A percentile compares a stretch with the other conserved stretches of the same genome.
Conservation (phyloP, 371 early-diverging fungal species). For the Gilbertella persicaria region DNA sequence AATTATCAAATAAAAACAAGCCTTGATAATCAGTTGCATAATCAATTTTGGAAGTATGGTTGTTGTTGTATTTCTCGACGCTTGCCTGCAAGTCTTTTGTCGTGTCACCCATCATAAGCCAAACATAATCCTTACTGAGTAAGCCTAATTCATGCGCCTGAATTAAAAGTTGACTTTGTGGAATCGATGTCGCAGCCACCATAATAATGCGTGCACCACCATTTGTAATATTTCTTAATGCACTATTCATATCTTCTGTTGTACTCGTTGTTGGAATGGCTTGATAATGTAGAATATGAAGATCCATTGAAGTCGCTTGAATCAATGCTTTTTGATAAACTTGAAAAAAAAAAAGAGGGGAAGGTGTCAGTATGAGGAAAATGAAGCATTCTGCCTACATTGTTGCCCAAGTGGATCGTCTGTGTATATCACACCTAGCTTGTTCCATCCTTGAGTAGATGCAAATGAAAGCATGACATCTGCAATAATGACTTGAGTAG, state of each 20-base stretch:
- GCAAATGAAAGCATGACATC: conserved; percentile 53
- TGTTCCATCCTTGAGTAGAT: conserved; percentile 46
- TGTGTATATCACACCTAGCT: conserved; percentile 48
- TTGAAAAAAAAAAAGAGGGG: neutral
- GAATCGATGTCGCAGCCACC: conserved; percentile 36
- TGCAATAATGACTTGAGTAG: conserved; percentile 45
- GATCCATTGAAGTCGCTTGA: conserved; percentile 33
- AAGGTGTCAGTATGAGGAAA: neutral
- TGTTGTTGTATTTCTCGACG: conserved; percentile 26
- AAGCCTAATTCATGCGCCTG: conserved; percentile 39
- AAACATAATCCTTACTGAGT: conserved; percentile 48
- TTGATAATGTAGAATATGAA: conserved; percentile 40
- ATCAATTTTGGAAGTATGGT: conserved; percentile 21
- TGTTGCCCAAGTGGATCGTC: conserved; percentile 53
- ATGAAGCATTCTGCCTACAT: conserved; percentile 23
- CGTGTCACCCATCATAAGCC: conserved; percentile 53
- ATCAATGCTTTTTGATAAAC: conserved; percentile 47
- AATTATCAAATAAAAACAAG: conserved; percentile 57
- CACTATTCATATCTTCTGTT: conserved; percentile 17
- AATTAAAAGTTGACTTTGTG: conserved; percentile 32
- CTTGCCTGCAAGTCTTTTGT: conserved; percentile 28
- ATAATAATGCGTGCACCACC: conserved; percentile 48
- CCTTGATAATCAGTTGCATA: conserved; percentile 47
- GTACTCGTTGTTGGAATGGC: conserved; percentile 27
- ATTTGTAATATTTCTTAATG: conserved; percentile 30